Evolutionary conservation across 345 rosid genomes (phyloP).

Genomic region (Eucalyptus globulus): DNA sequence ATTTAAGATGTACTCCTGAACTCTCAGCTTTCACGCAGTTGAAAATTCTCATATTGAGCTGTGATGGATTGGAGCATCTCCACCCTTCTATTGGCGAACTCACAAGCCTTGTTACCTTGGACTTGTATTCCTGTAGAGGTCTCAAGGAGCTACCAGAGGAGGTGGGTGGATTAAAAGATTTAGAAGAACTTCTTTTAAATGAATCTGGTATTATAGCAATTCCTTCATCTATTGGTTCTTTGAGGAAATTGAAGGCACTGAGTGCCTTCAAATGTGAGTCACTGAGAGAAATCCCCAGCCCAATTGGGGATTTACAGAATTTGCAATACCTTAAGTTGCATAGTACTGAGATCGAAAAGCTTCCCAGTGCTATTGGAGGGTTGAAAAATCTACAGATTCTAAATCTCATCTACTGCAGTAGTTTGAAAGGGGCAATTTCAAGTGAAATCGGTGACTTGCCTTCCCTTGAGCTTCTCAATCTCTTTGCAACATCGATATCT

Average conservation of each 20-base stretch:
- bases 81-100: not conserved
- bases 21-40: not conserved
- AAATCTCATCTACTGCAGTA: fast-evolving
- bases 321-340: fast-evolving
- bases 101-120: not conserved
- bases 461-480: fast-evolving
- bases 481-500: fast-evolving
- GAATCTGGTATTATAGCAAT: fast-evolving
- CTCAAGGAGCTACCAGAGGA: not conserved
- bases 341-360: fast-evolving
- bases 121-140: fast-evolving
- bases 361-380: no score
- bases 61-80: fast-evolving
- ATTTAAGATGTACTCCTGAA: not conserved
- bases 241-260: no score
- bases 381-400: no score
- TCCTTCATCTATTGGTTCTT: no score
- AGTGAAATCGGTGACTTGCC: not conserved
- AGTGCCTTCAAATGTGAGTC: fast-evolving
- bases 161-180: no score
- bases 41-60: not conserved
- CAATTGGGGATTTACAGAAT: no score
- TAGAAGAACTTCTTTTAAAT: no score
- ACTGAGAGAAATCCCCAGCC: no score
- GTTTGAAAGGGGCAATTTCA: no score